phyloP scores from a whole-genome alignment of 2,329 filamentous ascomycete genomes.

The Rhynchosporium agropyri region DNA sequence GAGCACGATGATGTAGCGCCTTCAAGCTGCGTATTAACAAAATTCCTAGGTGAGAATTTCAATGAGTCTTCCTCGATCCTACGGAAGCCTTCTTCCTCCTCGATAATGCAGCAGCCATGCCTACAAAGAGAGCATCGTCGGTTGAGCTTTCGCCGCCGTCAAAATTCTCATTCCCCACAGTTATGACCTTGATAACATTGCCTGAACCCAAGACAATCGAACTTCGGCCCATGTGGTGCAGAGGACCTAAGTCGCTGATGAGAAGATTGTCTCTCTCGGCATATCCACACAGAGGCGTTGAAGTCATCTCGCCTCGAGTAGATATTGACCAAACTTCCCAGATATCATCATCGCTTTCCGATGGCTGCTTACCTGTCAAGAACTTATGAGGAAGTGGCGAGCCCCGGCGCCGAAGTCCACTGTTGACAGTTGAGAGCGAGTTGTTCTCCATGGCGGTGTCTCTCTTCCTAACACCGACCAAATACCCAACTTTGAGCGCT shows the following conservation, averaged over 20 bases:
- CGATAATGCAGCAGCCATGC: slow-evolving; percentile 31
- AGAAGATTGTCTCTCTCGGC: slow-evolving; percentile 55
- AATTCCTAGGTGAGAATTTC: not conserved
- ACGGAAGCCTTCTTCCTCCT: slow-evolving; percentile 29
- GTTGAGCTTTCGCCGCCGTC: slow-evolving; percentile 44
- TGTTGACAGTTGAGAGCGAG: not conserved
- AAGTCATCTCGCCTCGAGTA: slow-evolving; percentile 45
- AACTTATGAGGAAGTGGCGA: not conserved
- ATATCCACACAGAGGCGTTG: slow-evolving; percentile 30
- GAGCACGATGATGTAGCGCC: not conserved
- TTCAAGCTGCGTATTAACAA: no score
- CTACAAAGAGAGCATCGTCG: slow-evolving; percentile 35
- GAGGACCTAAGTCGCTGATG: slow-evolving; percentile 67
- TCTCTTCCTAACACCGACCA: slow-evolving; percentile 62
- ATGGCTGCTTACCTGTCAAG: not conserved
- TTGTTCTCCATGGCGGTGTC: not conserved
- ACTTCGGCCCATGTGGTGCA: slow-evolving; percentile 61
- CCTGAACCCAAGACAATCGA: slow-evolving; percentile 73
- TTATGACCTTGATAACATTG: slow-evolving; percentile 72
- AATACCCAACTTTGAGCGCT: slow-evolving; percentile 58
- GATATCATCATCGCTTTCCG: slow-evolving; percentile 34
- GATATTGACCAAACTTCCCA: slow-evolving; percentile 60
- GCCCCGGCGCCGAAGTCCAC: slow-evolving; percentile 37
- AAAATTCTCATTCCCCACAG: slow-evolving; percentile 66
- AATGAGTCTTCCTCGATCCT: slow-evolving; percentile 17